Evolutionary conservation across 2,329 filamentous ascomycete genomes (phyloP), one percentile per base, ranked within the genome.

Genomic region (Cladobotryum protrusum): DNA sequence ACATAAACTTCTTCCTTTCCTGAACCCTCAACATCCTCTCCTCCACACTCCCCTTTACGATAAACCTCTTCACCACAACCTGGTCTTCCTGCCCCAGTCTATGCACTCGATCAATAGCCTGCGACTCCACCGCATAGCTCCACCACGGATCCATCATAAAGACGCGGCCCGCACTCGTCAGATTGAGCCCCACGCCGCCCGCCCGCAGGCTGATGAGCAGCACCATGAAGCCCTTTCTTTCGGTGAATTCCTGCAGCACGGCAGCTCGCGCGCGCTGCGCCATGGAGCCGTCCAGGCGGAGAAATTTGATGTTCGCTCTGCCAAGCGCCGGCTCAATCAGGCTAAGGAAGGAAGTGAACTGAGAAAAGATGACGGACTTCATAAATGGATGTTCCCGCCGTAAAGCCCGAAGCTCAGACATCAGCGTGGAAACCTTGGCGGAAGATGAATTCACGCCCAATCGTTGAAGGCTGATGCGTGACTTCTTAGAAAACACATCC

Each of bases 111-210:
- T 99, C 93, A 62, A 99, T 97, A 8, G 93, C 93, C 69, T 99
- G 93, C 5, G 91, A 89, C 69, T 99, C 93, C 12, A 97, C 85
- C 0, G 93, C 91, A 68, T 92, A 99, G 63, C 88, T 95, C 93
- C 93, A 99, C 93, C 93, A 99, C 0, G 93, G 93, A 67, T 99
- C 93, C 93, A 99, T 97, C 87, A 99, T 95, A 72, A 86, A 99
- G 5, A 99, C 95, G 48, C 88, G 77, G 56, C 85, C 89, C 5
- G 93, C 93, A 57, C 84, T 85, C 0, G 92, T 97, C 54, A 99
- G 70, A 63, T 99, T 99, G 40, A 99, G 75, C 0, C 93, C 93
- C 0, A 99, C 93, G 19, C 93, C 95, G 4, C 95, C 93, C 0
- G 95, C 93, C 17, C 89, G 80, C 49, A 99, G 73, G 59, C 86